phyloP scores from a whole-genome alignment of 352 stramenopile genomes.

The Pythium insidiosum region DNA sequence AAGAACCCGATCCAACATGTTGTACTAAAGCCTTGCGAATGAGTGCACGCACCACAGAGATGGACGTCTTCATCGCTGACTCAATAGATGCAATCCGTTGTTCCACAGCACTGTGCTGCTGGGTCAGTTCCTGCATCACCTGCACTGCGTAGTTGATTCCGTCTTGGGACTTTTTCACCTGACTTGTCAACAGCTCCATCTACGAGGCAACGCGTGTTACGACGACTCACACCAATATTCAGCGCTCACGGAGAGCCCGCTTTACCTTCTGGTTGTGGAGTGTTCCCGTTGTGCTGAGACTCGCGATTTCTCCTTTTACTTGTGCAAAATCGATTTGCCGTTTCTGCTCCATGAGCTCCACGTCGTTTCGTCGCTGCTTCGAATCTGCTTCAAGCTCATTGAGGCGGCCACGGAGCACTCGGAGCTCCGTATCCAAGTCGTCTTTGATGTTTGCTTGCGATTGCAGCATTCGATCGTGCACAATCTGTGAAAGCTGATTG shows the following conservation, averaged over 20 bases:
- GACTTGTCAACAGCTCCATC: slow-evolving; percentile 39
- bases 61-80: too few species aligned
- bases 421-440: slow-evolving; percentile 63
- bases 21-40: too few species aligned
- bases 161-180: slow-evolving; percentile 50
- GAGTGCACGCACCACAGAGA: too few species aligned
- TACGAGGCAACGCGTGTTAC: neutral
- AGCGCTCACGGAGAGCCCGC: too few species aligned
- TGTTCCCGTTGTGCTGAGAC: slow-evolving; percentile 48
- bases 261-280: slow-evolving; percentile 61
- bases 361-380: slow-evolving; percentile 61
- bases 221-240: neutral
- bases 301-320: slow-evolving; percentile 66
- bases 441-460: slow-evolving; percentile 49
- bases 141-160: slow-evolving; percentile 46
- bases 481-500: slow-evolving; percentile 68
- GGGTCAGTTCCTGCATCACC: slow-evolving; percentile 30
- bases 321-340: slow-evolving; percentile 67
- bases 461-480: slow-evolving; percentile 52
- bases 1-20: too few species aligned
- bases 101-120: too few species aligned
- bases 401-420: slow-evolving; percentile 61
- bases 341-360: slow-evolving; percentile 70
- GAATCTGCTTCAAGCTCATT: slow-evolving; percentile 66
- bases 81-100: too few species aligned